Conservation (phyloP, 2,329 filamentous ascomycete species). For the Didymosphaeria variabile region DNA sequence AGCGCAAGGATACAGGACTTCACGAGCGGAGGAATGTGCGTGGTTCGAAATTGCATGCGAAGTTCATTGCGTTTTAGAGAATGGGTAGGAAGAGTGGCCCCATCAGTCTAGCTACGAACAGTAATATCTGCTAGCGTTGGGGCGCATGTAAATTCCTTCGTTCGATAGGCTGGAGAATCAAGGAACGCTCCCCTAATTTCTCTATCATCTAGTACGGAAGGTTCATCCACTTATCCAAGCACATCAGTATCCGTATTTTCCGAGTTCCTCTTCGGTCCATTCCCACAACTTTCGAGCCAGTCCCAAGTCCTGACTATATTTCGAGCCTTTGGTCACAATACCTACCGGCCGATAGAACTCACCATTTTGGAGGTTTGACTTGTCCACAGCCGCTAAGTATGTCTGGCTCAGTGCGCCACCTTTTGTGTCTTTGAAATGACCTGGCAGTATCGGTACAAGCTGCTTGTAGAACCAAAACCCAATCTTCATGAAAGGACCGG, state of each 20-base stretch:
- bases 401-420: slow-evolving; percentile 54
- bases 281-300: slow-evolving; percentile 50
- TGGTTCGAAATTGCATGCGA: neutral
- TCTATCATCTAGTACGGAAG: too few species aligned
- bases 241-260: slow-evolving; percentile 41
- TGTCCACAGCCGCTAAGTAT: slow-evolving; percentile 51
- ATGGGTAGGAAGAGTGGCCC: neutral
- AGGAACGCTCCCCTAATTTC: too few species aligned
- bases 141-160: too few species aligned
- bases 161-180: too few species aligned
- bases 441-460: slow-evolving; percentile 37
- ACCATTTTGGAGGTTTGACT: slow-evolving; percentile 51
- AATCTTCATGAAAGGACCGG: slow-evolving; percentile 35
- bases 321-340: slow-evolving; percentile 31
- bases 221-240: too few species aligned
- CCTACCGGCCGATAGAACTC: slow-evolving; percentile 54
- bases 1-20: neutral
- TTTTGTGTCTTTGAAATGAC: slow-evolving; percentile 37
- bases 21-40: neutral
- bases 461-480: slow-evolving; percentile 37
- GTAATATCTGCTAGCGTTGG: neutral
- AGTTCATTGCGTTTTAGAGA: neutral
- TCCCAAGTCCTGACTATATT: slow-evolving; percentile 38
- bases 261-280: slow-evolving; percentile 48
- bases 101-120: neutral